These are phyloP conservation scores for Hordeum pubiflorum DNA, from an alignment of 202 grass and related monocot species.

Conservation along the genomic window DNA sequence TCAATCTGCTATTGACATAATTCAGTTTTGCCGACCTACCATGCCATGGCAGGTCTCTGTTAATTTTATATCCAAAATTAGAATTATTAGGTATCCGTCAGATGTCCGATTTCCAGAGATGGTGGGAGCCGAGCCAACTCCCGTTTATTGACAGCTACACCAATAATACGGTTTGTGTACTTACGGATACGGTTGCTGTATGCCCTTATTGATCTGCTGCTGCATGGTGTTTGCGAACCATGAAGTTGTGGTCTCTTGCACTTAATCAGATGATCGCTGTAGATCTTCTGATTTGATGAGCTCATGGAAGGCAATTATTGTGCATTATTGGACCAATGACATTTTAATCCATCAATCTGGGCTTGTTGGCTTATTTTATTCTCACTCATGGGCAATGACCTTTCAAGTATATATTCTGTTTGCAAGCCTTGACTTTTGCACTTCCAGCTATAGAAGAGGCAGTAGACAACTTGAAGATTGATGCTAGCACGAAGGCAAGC, in stretches of 20 bases:
- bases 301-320: slow-evolving; percentile 26
- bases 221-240: background rate
- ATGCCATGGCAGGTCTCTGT: background rate
- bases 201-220: slow-evolving; percentile 2
- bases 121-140: slow-evolving; percentile 30
- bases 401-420: slow-evolving; percentile 30
- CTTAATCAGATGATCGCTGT: slow-evolving; percentile 17
- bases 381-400: slow-evolving; percentile 29
- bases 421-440: slow-evolving; percentile 63
- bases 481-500: slow-evolving; percentile 44
- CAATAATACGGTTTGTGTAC: slow-evolving; percentile 20
- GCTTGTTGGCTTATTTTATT: slow-evolving; percentile 29
- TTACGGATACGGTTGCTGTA: background rate
- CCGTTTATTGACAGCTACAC: slow-evolving; percentile 36
- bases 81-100: slow-evolving; percentile 24
- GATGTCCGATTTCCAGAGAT: slow-evolving; percentile 28
- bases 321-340: slow-evolving; percentile 10
- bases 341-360: slow-evolving; percentile 28
- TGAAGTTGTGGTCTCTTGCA: background rate
- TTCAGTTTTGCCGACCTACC: slow-evolving; percentile 4
- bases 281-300: slow-evolving; percentile 13
- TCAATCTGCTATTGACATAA: background rate
- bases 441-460: slow-evolving; percentile 52
- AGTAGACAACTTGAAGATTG: slow-evolving; percentile 62
- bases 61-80: slow-evolving; percentile 7